These are phyloP conservation scores for Deinandra increscens DNA, from an alignment of 129 eudicot species.

Conservation along the genomic window DNA sequence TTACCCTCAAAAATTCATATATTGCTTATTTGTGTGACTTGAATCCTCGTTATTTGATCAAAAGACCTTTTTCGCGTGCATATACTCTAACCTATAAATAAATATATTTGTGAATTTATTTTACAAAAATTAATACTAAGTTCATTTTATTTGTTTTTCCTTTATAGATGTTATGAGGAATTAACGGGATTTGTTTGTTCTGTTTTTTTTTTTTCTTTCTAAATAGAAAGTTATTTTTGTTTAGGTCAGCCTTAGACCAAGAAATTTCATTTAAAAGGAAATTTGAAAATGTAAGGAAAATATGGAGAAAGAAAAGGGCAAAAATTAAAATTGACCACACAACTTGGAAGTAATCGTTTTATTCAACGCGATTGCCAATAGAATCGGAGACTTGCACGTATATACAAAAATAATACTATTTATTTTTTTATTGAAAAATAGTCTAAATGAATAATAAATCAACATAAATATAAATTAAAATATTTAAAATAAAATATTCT, in stretches of 20 bases:
- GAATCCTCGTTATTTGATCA: no score
- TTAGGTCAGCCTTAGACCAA: conserved; percentile 35
- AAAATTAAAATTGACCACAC: conserved; percentile 38
- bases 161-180: conserved; percentile 15
- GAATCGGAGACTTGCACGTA: conserved; percentile 24
- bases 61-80: no score
- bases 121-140: no score
- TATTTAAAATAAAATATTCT: no score
- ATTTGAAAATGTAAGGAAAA: conserved; percentile 34
- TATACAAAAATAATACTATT: background rate
- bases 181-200: conserved; percentile 23
- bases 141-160: background rate
- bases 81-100: no score
- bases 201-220: background rate
- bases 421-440: background rate
- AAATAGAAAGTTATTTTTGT: background rate
- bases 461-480: background rate
- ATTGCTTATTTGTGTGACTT: no score
- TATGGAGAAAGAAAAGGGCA: conserved; percentile 40
- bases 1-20: no score
- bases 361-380: conserved; percentile 34
- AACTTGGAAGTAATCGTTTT: conserved; percentile 35
- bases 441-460: background rate
- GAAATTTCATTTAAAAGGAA: conserved; percentile 17
- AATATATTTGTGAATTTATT: no score